These are phyloP conservation scores for Endocladia muricata DNA, from an alignment of 31 red algal genomes.

Conservation along the genomic window DNA sequence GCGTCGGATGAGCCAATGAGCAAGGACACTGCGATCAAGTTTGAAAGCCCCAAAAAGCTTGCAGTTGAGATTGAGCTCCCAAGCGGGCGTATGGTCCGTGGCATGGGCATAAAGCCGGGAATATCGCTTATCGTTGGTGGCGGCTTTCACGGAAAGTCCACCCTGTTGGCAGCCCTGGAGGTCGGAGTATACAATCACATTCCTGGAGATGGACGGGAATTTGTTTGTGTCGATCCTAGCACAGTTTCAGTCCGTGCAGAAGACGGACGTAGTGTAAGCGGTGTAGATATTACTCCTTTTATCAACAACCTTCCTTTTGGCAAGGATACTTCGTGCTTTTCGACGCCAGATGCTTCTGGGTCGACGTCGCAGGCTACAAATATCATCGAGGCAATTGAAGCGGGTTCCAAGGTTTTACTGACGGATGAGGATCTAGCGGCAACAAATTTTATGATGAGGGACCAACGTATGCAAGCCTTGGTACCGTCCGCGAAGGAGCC, in stretches of 20 bases:
- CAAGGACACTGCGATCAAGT: slow-evolving; percentile 27
- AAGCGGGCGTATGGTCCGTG: slow-evolving; percentile 29
- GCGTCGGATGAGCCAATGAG: slow-evolving; percentile 55
- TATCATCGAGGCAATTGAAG: slow-evolving; percentile 82
- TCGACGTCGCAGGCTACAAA: slow-evolving; percentile 83
- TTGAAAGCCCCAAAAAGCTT: slow-evolving; percentile 43
- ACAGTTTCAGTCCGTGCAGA: slow-evolving; percentile 74
- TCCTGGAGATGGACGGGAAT: slow-evolving; percentile 80
- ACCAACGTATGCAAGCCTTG: slow-evolving; percentile 78
- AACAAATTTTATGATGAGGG: slow-evolving; percentile 95
- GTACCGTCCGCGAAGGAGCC: slow-evolving; percentile 81
- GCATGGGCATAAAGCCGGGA: slow-evolving; percentile 76
- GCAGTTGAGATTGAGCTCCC: slow-evolving; percentile 27
- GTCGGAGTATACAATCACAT: slow-evolving; percentile 86
- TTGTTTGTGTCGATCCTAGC: slow-evolving; percentile 44
- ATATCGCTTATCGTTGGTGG: slow-evolving; percentile 82
- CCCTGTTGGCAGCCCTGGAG: slow-evolving; percentile 72
- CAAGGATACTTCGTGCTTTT: slow-evolving; percentile 58
- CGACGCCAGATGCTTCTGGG: slow-evolving; percentile 81
- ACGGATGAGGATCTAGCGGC: slow-evolving; percentile 83
- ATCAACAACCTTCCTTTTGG: slow-evolving; percentile 85
- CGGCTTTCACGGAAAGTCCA: slow-evolving; percentile 91
- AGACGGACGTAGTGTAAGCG: slow-evolving; percentile 72
- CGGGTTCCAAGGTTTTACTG: slow-evolving; percentile 69
- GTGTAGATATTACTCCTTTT: slow-evolving; percentile 84